Conservation (phyloP, 331 rosid species). For the Saraca asoca region DNA sequence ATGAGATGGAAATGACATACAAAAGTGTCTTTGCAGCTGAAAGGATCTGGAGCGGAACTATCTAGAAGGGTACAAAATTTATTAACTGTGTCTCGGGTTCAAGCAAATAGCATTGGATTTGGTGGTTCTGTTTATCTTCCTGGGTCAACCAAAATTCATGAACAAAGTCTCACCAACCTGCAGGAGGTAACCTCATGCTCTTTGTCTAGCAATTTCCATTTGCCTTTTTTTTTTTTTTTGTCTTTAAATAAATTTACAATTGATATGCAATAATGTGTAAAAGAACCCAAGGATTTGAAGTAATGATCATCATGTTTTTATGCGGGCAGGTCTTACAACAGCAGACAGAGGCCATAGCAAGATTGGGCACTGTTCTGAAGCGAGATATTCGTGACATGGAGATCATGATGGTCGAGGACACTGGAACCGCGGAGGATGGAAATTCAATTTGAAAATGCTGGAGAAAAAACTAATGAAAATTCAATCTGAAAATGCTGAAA, state of each 20-base stretch:
- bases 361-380: constrained; percentile 85
- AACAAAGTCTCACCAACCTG: constrained; percentile 80
- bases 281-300: neutral
- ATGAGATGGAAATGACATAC: constrained; percentile 36
- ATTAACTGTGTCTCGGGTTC: constrained; percentile 66
- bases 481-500: too few relatives aligned
- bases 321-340: constrained; percentile 79
- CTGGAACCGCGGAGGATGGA: constrained; percentile 40
- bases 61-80: constrained; percentile 89
- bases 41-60: constrained; percentile 86
- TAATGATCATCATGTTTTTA: neutral
- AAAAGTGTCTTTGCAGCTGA: constrained; percentile 58
- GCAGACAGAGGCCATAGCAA: constrained; percentile 90
- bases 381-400: constrained; percentile 85
- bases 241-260: neutral
- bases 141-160: constrained; percentile 82
- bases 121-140: constrained; percentile 71
- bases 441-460: constrained; percentile 27
- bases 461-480: neutral
- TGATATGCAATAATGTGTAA: neutral
- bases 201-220: constrained; percentile 8
- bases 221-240: neutral
- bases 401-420: constrained; percentile 79
- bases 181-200: constrained; percentile 66
- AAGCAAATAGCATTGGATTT: constrained; percentile 59